A percentile compares a stretch with the other conserved stretches of the same genome.
Conservation (phyloP, 2,329 filamentous ascomycete species). For the Colletotrichum sp. region DNA sequence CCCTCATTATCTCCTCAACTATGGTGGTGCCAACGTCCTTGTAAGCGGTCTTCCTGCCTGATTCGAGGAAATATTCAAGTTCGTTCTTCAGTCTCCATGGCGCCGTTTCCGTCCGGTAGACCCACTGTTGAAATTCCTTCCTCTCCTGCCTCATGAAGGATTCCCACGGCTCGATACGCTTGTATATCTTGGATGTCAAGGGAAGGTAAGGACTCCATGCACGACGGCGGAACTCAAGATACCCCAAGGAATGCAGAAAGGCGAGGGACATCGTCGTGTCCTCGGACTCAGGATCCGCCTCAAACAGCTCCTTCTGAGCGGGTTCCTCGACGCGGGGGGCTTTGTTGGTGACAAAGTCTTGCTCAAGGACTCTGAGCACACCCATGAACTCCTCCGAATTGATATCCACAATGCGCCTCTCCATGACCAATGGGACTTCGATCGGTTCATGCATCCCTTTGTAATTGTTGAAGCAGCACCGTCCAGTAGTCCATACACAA, state of each 20-base stretch:
- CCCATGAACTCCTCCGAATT: constrained; percentile 2
- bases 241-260: constrained; percentile 28
- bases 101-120: constrained; percentile 12
- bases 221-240: constrained; percentile 24
- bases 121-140: constrained; percentile 11
- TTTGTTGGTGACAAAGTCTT: neutral
- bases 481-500: neutral
- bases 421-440: neutral
- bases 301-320: neutral
- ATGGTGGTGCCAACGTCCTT: constrained; percentile 19
- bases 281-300: neutral
- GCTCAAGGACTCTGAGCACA: neutral
- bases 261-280: constrained; percentile 26
- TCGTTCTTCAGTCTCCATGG: constrained; percentile 21
- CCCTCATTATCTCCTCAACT: constrained; percentile 16
- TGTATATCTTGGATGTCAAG: constrained; percentile 8
- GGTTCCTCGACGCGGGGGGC: neutral
- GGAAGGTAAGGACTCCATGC: constrained; percentile 25
- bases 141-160: neutral
- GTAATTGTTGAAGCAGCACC: neutral
- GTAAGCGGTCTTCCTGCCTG: constrained; percentile 19
- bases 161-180: constrained; percentile 22
- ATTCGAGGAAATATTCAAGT: constrained; percentile 19
- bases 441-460: neutral
- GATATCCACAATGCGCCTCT: neutral